Percentiles rank a stretch among this genome's conserved stretches.
Evolutionary conservation across 2,329 filamentous ascomycete species (phyloP).

Genomic region (Tympanopsis confertula): DNA sequence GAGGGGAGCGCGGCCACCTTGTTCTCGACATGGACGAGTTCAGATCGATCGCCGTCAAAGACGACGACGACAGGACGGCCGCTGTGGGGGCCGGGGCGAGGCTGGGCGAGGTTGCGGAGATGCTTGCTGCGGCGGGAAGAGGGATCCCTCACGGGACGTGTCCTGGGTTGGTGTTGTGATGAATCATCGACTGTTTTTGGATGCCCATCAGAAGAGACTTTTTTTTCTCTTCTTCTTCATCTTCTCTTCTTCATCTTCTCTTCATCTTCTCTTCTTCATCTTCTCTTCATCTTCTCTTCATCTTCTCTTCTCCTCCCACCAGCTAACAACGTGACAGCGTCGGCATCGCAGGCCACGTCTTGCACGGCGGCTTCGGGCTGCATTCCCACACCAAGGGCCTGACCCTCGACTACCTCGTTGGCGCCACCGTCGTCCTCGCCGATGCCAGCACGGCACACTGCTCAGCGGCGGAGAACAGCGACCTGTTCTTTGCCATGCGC

Average conservation of each 20-base stretch:
- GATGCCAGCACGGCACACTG: slow-evolving; percentile 13
- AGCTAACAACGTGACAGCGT: too few relatives aligned
- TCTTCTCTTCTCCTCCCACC: too few relatives aligned
- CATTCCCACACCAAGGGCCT: slow-evolving; percentile 29
- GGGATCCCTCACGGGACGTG: slow-evolving; percentile 23
- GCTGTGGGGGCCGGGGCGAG: slow-evolving; percentile 29
- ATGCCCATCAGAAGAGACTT: too few relatives aligned
- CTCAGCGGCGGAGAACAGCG: slow-evolving; percentile 10
- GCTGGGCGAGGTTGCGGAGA: slow-evolving; percentile 29
- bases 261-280: too few relatives aligned
- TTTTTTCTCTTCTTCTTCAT: too few relatives aligned
- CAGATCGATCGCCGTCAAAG: slow-evolving; percentile 24
- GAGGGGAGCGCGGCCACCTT: slow-evolving; percentile 30
- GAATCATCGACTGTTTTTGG: background rate
- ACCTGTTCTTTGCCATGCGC: slow-evolving; percentile 19
- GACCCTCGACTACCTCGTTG: slow-evolving; percentile 29
- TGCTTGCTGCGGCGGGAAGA: slow-evolving; percentile 18
- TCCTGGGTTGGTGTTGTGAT: slow-evolving; percentile 17
- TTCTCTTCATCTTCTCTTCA: too few relatives aligned
- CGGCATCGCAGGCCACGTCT: slow-evolving; percentile 21
- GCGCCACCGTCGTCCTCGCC: slow-evolving; percentile 16
- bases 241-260: too few relatives aligned
- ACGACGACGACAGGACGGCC: slow-evolving; percentile 23
- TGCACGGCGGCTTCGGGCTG: slow-evolving; percentile 23
- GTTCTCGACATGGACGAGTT: slow-evolving; percentile 31